Evolutionary conservation across 2,329 filamentous ascomycete genomes (phyloP).

Genomic region (Pseudogymnoascus sp.): DNA sequence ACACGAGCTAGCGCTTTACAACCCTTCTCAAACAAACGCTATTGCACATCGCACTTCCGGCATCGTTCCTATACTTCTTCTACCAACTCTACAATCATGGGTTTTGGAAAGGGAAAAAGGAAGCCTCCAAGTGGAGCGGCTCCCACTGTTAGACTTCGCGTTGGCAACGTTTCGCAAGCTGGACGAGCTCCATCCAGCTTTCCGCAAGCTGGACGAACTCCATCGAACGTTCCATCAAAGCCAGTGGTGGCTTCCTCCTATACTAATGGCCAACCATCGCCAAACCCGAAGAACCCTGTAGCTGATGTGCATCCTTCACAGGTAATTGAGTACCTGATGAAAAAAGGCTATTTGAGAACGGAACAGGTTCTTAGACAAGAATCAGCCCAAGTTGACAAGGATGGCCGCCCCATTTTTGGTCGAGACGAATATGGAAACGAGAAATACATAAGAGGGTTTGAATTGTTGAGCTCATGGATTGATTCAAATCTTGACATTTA

Average conservation of each 20-base stretch:
- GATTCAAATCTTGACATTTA: constrained; percentile 91
- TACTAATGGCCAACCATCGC: not conserved
- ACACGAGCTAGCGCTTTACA: not conserved
- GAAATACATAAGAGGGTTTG: constrained; percentile 70
- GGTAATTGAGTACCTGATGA: constrained; percentile 91
- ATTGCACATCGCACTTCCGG: not conserved
- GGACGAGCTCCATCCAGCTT: not conserved
- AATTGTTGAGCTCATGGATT: constrained; percentile 70
- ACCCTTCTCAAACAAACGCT: not conserved
- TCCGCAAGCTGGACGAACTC: not conserved
- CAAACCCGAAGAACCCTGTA: not conserved
- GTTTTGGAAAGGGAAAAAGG: not conserved
- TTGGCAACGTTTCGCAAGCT: not conserved
- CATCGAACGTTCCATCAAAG: not conserved
- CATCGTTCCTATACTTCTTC: not conserved
- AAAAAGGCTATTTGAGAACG: constrained; percentile 88
- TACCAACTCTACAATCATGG: not conserved
- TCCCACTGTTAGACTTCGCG: not conserved
- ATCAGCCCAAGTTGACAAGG: constrained; percentile 71
- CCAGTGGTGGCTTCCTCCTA: not conserved
- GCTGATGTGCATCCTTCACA: constrained; percentile 24
- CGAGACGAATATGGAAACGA: constrained; percentile 60
- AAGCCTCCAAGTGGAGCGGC: not conserved
- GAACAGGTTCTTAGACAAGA: constrained; percentile 90
- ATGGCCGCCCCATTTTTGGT: constrained; percentile 64